Base-by-base conservation (phyloP, 371 early-diverging fungal genomes). In the Mortierella sp. region DNA sequence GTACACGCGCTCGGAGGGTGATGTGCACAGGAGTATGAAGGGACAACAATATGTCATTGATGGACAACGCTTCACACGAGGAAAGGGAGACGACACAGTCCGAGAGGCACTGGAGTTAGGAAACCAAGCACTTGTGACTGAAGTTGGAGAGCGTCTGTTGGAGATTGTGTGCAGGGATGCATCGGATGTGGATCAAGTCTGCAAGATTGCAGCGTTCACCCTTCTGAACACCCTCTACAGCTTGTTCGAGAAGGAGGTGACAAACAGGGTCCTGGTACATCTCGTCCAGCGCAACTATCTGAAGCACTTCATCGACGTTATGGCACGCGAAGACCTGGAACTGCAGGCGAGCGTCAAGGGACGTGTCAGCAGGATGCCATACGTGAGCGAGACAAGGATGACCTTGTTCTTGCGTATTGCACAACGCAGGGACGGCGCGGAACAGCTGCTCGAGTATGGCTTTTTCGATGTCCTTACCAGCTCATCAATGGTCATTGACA, bases 181-280 rank as follows among this genome's bases (percentile, higher is more conserved):
- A 0, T 86, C 87, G 0, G 90, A 92, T 63, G 94, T 91, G 8
- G 82, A 85, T 28, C 89, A 85, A 45, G 88, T 93, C 9, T 94
- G 95, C 91, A 91, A 93, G 63, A 91, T 94, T 3, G 90, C 94
- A 0, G 94, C 98, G 0, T 94, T 91, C 49, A 85, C 91, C 6
- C 81, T 91, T 0, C 73, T 98, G 43, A 90, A 93, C 57, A 86
- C 88, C 0, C 80, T 96, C 9, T 84, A 87, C n/a, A 72, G 79
- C 22, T 76, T 88, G 56, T 83, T 85, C 14, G 76, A 73, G 49
- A 79, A 59, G 22, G 87, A 85, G 50, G 71, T 79, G 17, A 79
- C 79, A 19, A 84, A 86, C 62, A 71, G 79, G 17, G 83, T 95
- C 0, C 74, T 95, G 22, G 61, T 77, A 16, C 90, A 87, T 55